Conservation (phyloP, 2,329 filamentous ascomycete species). For the Talaromyces sp. region DNA sequence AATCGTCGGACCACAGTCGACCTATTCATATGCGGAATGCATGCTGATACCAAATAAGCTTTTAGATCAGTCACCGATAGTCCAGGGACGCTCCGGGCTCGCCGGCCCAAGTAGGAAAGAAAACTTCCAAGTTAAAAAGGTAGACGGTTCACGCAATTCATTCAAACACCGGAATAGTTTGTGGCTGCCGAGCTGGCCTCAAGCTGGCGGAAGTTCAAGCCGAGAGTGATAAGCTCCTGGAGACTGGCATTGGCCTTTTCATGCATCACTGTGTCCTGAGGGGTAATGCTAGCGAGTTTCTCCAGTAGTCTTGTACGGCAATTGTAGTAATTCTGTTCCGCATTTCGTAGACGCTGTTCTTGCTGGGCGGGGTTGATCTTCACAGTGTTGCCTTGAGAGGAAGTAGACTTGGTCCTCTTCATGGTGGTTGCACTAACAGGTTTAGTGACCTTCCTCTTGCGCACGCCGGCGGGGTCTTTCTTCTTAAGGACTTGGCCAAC, state of each 20-base stretch:
- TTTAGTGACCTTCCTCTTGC: constrained; percentile 38
- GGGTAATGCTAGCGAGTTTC: constrained; percentile 36
- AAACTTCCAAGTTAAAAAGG: background rate
- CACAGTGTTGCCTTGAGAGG: constrained; percentile 31
- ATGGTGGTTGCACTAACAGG: constrained; percentile 33
- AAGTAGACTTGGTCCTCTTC: constrained; percentile 39
- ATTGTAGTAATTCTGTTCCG: constrained; percentile 39
- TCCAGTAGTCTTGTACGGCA: constrained; percentile 37
- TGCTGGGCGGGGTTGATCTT: constrained; percentile 31
- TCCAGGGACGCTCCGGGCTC: background rate
- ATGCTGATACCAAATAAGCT: background rate
- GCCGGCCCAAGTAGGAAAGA: background rate
- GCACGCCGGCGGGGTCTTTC: constrained; percentile 32
- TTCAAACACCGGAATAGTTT: constrained; percentile 30
- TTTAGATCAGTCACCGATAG: background rate
- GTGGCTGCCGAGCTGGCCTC: constrained; percentile 38
- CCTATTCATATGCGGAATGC: background rate
- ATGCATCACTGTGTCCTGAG: constrained; percentile 38
- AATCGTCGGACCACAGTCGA: background rate
- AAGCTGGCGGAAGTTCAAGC: constrained; percentile 39
- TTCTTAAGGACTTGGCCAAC: constrained; percentile 31
- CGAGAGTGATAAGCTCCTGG: constrained; percentile 40
- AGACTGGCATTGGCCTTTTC: constrained; percentile 42
- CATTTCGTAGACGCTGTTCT: constrained; percentile 38
- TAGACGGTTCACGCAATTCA: background rate